Conservation (phyloP, 2,329 filamentous ascomycete species). For the Fusarium liriodendri region DNA sequence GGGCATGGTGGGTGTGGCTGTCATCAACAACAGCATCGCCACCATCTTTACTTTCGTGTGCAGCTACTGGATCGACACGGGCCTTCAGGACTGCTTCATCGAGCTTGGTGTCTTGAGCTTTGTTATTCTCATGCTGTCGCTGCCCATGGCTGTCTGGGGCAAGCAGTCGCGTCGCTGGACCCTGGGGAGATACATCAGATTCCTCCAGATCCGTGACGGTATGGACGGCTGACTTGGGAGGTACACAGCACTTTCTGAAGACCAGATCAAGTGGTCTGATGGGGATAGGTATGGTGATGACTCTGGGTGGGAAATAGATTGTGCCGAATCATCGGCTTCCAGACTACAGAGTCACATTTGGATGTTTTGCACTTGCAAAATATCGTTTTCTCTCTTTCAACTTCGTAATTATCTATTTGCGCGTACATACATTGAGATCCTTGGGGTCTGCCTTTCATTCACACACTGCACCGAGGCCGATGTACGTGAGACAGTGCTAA, state of each 20-base stretch:
- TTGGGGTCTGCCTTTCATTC: background rate
- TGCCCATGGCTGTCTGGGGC: constrained; percentile 66
- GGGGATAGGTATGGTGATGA: background rate
- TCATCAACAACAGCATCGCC: constrained; percentile 67
- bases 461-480: background rate
- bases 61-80: constrained; percentile 60
- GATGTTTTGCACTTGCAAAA: background rate
- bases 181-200: constrained; percentile 56
- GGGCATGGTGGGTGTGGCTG: constrained; percentile 68
- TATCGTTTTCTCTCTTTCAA: background rate
- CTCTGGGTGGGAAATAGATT: background rate
- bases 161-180: constrained; percentile 63
- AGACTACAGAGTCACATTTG: background rate
- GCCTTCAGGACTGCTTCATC: constrained; percentile 61
- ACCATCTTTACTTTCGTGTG: constrained; percentile 66
- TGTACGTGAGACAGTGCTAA: background rate
- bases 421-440: background rate
- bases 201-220: constrained; percentile 60
- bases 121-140: constrained; percentile 60
- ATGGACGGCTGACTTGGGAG: constrained; percentile 36
- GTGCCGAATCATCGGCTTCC: background rate
- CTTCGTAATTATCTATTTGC: background rate
- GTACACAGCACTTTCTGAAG: background rate
- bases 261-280: background rate
- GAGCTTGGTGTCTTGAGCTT: constrained; percentile 64